A percentile compares a stretch with the other conserved stretches of the same genome.
phyloP scores from a whole-genome alignment of 1,284 basidiomycete genomes.

The Cryptococcus sp. region DNA sequence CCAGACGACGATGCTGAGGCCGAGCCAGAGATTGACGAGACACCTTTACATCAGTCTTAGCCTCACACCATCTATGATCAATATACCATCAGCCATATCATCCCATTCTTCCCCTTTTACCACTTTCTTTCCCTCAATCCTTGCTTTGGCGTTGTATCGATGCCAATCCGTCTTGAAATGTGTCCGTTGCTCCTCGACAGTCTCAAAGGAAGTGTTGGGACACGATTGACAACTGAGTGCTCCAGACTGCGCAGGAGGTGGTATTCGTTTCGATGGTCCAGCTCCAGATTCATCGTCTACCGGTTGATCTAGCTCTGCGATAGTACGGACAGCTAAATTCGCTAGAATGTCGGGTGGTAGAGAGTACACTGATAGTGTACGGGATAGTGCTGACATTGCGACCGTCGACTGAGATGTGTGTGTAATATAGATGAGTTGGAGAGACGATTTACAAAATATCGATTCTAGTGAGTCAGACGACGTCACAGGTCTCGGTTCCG shows the following conservation, averaged over 20 bases:
- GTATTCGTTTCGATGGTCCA: background rate
- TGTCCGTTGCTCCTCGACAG: constrained; percentile 73
- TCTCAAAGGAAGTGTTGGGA: constrained; percentile 62
- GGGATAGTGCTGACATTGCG: constrained; percentile 18
- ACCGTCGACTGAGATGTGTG: background rate
- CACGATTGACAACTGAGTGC: constrained; percentile 68
- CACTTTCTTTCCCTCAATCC: constrained; percentile 57
- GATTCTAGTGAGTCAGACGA: background rate
- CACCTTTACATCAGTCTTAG: constrained; percentile 50
- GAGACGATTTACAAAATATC: no score
- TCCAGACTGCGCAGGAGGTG: constrained; percentile 5
- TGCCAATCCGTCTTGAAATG: constrained; percentile 98
- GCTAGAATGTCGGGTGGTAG: constrained; percentile 65
- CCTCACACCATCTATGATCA: background rate
- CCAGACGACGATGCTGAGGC: constrained; percentile 55
- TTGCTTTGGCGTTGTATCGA: constrained; percentile 89
- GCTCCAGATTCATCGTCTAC: background rate
- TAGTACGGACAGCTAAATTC: constrained; percentile 58
- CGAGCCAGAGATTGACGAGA: constrained; percentile 86
- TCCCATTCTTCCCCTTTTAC: constrained; percentile 69
- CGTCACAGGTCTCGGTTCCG: background rate
- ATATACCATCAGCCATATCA: constrained; percentile 70
- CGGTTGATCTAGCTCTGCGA: constrained; percentile 27
- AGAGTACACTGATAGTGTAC: constrained; percentile 53
- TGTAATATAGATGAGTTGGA: constrained; percentile 52